Evolutionary conservation across 192 early-diverging fungal species (phyloP).

Genomic region (Linnemannia exigua): DNA sequence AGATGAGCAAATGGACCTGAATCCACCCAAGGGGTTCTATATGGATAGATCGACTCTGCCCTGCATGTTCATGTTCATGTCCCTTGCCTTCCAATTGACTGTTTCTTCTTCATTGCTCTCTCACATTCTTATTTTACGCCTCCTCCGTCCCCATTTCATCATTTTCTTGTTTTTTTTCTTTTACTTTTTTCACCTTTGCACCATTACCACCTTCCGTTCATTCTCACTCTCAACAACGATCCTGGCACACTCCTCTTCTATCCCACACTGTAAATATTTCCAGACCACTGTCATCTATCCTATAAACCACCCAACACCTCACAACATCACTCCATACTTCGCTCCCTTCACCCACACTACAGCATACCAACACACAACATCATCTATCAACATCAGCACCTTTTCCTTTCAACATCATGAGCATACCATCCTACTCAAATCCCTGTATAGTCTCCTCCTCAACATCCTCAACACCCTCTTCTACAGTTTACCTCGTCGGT

Average conservation of each 20-base stretch:
- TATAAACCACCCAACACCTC: too few relatives aligned
- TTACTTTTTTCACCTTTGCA: neutral
- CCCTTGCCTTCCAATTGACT: too few relatives aligned
- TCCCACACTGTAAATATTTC: neutral
- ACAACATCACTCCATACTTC: neutral
- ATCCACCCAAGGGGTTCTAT: too few relatives aligned
- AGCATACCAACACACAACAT: neutral
- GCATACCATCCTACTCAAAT: neutral
- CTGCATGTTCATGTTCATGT: too few relatives aligned
- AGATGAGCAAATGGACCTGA: too few relatives aligned
- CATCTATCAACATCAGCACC: too few relatives aligned
- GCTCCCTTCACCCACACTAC: neutral
- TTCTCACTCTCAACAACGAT: neutral
- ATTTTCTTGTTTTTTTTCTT: neutral
- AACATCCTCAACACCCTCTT: neutral
- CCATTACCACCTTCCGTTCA: too few relatives aligned
- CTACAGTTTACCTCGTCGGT: neutral
- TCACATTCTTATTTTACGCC: neutral
- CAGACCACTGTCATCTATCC: neutral
- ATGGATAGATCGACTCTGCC: too few relatives aligned
- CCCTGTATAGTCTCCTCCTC: neutral
- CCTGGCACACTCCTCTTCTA: neutral
- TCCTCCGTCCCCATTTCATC: neutral
- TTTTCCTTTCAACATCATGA: constrained; percentile 1
- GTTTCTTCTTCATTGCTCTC: too few relatives aligned